These are phyloP conservation scores for Leucocoprinus sp. DNA, from an alignment of 768 basidiomycete genomes.

Conservation along the genomic window DNA sequence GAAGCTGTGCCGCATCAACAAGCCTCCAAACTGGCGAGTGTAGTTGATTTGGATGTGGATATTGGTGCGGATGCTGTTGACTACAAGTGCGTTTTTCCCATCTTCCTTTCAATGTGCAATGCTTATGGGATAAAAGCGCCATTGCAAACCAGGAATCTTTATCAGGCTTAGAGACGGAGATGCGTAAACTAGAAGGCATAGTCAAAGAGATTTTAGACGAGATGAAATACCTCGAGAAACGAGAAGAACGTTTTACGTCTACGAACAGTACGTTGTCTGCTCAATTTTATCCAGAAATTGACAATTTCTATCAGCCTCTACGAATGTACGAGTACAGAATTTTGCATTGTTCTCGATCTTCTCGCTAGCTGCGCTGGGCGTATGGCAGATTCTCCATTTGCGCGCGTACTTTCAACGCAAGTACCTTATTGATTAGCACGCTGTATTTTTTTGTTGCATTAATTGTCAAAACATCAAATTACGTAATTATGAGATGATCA, in stretches of 20 bases:
- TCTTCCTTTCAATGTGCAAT: neutral
- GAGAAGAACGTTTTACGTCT: conserved; percentile 81
- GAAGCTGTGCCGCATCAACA: conserved; percentile 37
- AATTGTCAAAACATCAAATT: too few relatives aligned
- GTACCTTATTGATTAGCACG: conserved; percentile 85
- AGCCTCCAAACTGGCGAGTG: conserved; percentile 44
- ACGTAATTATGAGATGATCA: neutral
- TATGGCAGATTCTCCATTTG: conserved; percentile 94
- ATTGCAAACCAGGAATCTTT: conserved; percentile 98
- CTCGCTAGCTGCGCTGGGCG: conserved; percentile 71
- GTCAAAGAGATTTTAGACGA: conserved; percentile 95
- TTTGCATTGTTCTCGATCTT: conserved; percentile 87
- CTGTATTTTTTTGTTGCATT: too few relatives aligned
- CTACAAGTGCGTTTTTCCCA: conserved; percentile 85
- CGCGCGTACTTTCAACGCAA: conserved; percentile 95
- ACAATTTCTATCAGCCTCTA: conserved; percentile 74
- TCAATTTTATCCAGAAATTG: too few relatives aligned
- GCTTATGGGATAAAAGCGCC: conserved; percentile 44
- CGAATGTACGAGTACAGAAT: conserved; percentile 82
- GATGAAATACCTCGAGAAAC: conserved; percentile 78
- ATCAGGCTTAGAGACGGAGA: conserved; percentile 93
- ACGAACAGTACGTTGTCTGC: conserved; percentile 84
- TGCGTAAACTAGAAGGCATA: conserved; percentile 94
- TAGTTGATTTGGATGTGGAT: conserved; percentile 91
- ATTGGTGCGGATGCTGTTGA: conserved; percentile 98